Evolutionary conservation across 257 asterid genomes (phyloP).

Genomic region (Gentiana dahurica): DNA sequence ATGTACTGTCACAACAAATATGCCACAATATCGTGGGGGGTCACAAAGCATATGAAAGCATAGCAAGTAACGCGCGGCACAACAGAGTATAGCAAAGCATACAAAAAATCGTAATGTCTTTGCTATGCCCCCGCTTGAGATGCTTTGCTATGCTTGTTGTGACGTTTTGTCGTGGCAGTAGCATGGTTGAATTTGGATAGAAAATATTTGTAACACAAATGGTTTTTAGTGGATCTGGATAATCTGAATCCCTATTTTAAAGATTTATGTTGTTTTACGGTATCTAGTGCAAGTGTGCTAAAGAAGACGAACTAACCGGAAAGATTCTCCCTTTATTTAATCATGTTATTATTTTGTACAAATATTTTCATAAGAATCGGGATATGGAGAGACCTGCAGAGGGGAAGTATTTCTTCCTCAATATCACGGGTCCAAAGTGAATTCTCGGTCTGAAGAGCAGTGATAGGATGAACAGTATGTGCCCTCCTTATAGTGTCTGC

Average conservation of each 20-base stretch:
- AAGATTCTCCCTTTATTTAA: neutral
- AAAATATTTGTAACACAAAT: neutral
- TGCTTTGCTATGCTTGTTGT: too few relatives aligned
- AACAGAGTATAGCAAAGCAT: too few relatives aligned
- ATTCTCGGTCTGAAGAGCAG: constrained; percentile 54
- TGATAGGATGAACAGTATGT: constrained; percentile 52
- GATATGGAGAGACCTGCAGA: constrained; percentile 5
- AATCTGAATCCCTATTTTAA: too few relatives aligned
- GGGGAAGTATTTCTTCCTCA: constrained; percentile 42
- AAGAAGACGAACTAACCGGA: neutral
- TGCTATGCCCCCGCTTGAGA: too few relatives aligned
- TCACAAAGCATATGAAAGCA: too few relatives aligned
- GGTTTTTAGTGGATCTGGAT: neutral
- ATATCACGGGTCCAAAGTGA: constrained; percentile 59
- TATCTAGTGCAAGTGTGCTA: neutral
- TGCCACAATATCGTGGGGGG: too few relatives aligned
- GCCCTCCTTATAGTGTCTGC: constrained; percentile 52
- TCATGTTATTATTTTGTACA: neutral
- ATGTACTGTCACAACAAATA: too few relatives aligned
- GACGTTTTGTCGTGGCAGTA: too few relatives aligned
- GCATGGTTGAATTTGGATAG: neutral
- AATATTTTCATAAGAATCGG: neutral
- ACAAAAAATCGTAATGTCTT: too few relatives aligned
- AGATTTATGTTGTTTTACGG: too few relatives aligned
- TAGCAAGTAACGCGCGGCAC: too few relatives aligned